phyloP scores from a whole-genome alignment of 2,329 filamentous ascomycete species.

The Dothideomycetes sp. region DNA sequence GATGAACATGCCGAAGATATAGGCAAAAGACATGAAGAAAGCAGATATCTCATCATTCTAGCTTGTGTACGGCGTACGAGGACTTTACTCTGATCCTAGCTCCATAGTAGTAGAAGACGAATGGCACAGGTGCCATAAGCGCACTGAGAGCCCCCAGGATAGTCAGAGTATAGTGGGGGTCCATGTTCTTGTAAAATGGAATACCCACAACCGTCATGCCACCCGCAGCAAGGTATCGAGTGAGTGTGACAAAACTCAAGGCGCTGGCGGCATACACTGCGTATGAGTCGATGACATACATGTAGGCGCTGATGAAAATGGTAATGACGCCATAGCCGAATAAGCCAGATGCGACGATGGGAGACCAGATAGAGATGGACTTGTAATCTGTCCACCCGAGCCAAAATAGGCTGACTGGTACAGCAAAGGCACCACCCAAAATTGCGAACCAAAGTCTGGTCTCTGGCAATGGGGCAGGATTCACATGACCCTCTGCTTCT shows the following conservation, averaged over 20 bases:
- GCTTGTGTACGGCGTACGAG: conserved; percentile 7
- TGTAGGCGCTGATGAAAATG: conserved; percentile 29
- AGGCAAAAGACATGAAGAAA: no score
- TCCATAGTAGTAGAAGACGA: conserved; percentile 15
- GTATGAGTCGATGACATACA: conserved; percentile 29
- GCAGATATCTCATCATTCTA: background rate
- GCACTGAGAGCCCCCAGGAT: conserved; percentile 25
- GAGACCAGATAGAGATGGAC: conserved; percentile 34
- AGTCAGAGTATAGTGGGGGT: conserved; percentile 32
- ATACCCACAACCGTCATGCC: conserved; percentile 29
- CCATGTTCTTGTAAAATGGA: conserved; percentile 29
- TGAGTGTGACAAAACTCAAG: conserved; percentile 24
- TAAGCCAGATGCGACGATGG: conserved; percentile 29
- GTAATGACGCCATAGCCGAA: conserved; percentile 38
- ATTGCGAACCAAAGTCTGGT: conserved; percentile 33
- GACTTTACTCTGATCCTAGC: conserved; percentile 12
- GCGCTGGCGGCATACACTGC: conserved; percentile 30
- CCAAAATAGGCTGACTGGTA: conserved; percentile 40
- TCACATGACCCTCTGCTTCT: conserved; percentile 5
- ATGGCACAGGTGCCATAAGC: conserved; percentile 13
- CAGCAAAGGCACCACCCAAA: conserved; percentile 27
- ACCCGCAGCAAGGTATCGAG: conserved; percentile 24
- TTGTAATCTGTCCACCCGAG: conserved; percentile 37
- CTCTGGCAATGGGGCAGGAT: conserved; percentile 17
- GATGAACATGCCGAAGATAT: no score